These are phyloP conservation scores for Echinosophora koreensis DNA, from an alignment of 306 rosid species.

Conservation along the genomic window DNA sequence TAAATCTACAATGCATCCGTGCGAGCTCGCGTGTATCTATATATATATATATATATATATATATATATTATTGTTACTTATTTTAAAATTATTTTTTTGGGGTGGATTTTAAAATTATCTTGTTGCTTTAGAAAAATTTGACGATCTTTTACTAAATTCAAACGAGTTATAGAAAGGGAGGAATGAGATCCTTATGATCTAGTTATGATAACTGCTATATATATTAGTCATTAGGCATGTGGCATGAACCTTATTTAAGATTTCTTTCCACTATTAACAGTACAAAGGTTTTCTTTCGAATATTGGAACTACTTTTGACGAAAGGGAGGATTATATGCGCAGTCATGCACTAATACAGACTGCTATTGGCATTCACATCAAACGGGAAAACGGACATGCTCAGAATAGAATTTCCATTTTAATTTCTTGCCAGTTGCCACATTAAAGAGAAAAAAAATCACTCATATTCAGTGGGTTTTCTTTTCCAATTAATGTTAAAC, in stretches of 20 bases:
- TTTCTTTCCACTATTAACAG: conserved; percentile 18
- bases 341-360: not conserved
- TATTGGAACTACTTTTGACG: conserved; percentile 3
- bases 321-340: not conserved
- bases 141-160: not conserved
- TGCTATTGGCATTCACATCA: conserved; percentile 5
- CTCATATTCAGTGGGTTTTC: conserved; percentile 3
- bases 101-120: not conserved
- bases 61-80: too few species aligned
- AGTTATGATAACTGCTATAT: not conserved
- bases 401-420: not conserved
- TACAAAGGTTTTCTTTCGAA: not conserved
- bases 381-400: not conserved
- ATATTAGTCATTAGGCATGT: too few species aligned
- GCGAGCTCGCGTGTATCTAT: too few species aligned
- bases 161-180: not conserved
- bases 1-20: not conserved
- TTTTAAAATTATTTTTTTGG: too few species aligned
- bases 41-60: too few species aligned
- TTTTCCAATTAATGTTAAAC: not conserved
- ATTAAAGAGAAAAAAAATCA: not conserved
- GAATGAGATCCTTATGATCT: not conserved
- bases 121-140: not conserved
- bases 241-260: conserved; percentile 1
- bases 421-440: not conserved